phyloP scores from a whole-genome alignment of 73 alveolate genomes.

The Tetrahymena borealis region DNA sequence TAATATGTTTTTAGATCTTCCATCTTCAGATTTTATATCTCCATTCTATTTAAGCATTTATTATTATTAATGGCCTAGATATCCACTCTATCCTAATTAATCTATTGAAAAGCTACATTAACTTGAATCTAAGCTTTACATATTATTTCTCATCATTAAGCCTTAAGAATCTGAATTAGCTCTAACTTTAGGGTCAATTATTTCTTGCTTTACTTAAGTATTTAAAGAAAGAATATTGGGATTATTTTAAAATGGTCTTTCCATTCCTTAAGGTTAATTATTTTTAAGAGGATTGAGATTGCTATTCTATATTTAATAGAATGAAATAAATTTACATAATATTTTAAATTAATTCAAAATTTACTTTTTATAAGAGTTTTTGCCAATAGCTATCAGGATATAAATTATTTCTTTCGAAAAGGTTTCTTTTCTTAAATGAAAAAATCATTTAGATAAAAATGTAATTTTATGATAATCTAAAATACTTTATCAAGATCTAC shows the following conservation, averaged over 20 bases:
- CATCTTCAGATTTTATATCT: neutral
- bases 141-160: neutral
- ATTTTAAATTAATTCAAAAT: neutral
- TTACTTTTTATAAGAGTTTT: neutral
- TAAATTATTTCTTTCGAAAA: neutral
- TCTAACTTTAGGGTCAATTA: too few species aligned
- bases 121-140: neutral
- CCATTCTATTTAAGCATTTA: neutral
- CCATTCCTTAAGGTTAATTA: neutral
- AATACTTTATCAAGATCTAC: constrained; percentile 36
- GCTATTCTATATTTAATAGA: neutral
- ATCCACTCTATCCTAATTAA: neutral
- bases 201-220: neutral
- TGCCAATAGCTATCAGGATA: neutral
- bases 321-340: neutral
- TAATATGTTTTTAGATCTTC: neutral
- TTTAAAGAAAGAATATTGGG: neutral
- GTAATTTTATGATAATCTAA: neutral
- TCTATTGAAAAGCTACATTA: neutral
- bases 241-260: neutral
- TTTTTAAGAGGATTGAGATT: neutral
- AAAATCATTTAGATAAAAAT: neutral
- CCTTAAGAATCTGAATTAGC: too few species aligned
- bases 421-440: constrained; percentile 22
- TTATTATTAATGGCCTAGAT: neutral